These are phyloP conservation scores for barley (Hordeum vulgare) DNA, from an alignment of 176 grass and related monocot species.

Conservation along the genomic window MorexV3_pseudomolecules_assembly NC_058524.1:103102440-103102939, in stretches of 20 bases:
- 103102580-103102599: constrained; percentile 21
- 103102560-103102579: constrained; percentile 43
- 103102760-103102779: constrained; percentile 44
- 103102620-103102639: constrained; percentile 32
- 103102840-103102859: constrained; percentile 22
- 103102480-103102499: not conserved
- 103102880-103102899: constrained; percentile 49
- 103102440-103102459: too few species aligned
- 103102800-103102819: constrained; percentile 48
- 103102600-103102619: constrained; percentile 17
- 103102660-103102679: constrained; percentile 54
- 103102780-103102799: constrained; percentile 37
- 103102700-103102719: constrained; percentile 60
- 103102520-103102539: constrained; percentile 61
- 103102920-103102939: constrained; percentile 60
- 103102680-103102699: constrained; percentile 26
- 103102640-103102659: constrained; percentile 63
- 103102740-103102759: constrained; percentile 26
- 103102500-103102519: constrained; percentile 35
- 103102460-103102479: not conserved
- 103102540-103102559: constrained; percentile 49
- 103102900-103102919: constrained; percentile 64
- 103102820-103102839: constrained; percentile 20
- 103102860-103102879: constrained; percentile 18
- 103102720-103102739: constrained; percentile 39